Evolutionary conservation across 331 rosid genomes (phyloP), one percentile per base, ranked within the genome.

Genomic region (Arachis monticola): DNA sequence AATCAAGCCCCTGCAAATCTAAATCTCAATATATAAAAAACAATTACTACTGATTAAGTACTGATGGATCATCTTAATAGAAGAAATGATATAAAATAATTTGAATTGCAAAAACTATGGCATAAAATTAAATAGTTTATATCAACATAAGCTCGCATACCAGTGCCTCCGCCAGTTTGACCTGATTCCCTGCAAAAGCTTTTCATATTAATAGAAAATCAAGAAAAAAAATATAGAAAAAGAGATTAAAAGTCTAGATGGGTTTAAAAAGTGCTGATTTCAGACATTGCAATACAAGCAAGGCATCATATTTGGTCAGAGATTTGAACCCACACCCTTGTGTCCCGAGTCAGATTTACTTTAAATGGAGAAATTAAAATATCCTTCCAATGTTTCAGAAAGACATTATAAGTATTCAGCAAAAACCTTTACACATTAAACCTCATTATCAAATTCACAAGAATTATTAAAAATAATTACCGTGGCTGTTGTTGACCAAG

Each of bases 91-190:
- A 60, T 7, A 14, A 61, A 13, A 32, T 42, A 73, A 51, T 65
- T 55, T 64, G 51, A 79, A 40, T 50, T 13, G 45, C 12, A 66
- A 41, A 60, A 41, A 71, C 3, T 53, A 67, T 13, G 35, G 1
- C 42, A 31, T 17, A 70, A 73, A 8, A 11, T 32, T 17, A 63
- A 10, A 32, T 44, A 51, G 62, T 64, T 67, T 31, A 22, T 53
- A 68, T 45, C 3, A 50, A 82, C 60, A 64, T 51, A 62, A 68
- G 57, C 68, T 80, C 48, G 74, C 79, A 70, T 84, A 85, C 90
- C 90, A 78, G 87, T 27, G 63, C 76, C 76, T 74, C 88, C 88
- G 51, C 75, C 90, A 41, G 83, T 83, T 78, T 84, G 89, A 58
- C 79, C 82, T 8, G 87, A 76, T 51, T 70, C 88, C 87, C 93